These are phyloP conservation scores for Pelargonium citronellum DNA, from an alignment of 441 rosid genomes.

Conservation along the genomic window DNA sequence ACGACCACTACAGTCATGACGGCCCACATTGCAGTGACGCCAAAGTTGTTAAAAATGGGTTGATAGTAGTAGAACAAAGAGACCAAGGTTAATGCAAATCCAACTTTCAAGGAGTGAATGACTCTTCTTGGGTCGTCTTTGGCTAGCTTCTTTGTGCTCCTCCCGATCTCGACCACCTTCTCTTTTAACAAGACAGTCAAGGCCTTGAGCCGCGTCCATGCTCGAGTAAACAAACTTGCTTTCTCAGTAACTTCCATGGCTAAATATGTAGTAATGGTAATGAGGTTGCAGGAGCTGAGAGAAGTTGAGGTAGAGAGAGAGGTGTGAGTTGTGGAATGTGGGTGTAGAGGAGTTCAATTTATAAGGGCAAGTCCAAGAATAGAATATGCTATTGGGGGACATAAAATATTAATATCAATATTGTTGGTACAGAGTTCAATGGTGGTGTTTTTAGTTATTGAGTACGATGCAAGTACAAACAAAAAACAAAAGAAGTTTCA, in stretches of 20 bases:
- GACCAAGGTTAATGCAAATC: constrained; percentile 53
- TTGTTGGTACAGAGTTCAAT: neutral
- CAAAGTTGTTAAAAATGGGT: constrained; percentile 56
- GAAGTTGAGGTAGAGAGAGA: neutral
- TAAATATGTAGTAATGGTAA: too few relatives aligned
- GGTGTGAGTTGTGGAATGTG: neutral
- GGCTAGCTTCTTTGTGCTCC: constrained; percentile 34
- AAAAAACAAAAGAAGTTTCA: constrained; percentile 4
- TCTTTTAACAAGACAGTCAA: constrained; percentile 13
- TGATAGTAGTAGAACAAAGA: constrained; percentile 49
- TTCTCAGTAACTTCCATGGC: constrained; percentile 30
- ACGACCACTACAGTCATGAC: constrained; percentile 79
- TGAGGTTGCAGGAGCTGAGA: constrained; percentile 11
- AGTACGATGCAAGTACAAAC: constrained; percentile 24
- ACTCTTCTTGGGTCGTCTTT: constrained; percentile 65
- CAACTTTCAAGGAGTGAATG: constrained; percentile 66
- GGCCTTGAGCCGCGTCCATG: constrained; percentile 21
- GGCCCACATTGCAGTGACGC: constrained; percentile 72
- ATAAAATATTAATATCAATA: neutral
- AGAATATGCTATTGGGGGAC: neutral
- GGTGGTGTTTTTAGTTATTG: constrained; percentile 2
- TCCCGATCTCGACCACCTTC: constrained; percentile 18
- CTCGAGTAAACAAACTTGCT: constrained; percentile 7
- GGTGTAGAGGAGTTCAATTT: constrained; percentile 17
- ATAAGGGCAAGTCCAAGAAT: constrained; percentile 16